phyloP scores from a whole-genome alignment of 2,329 filamentous ascomycete species.

The Alternaria rosae region DNA sequence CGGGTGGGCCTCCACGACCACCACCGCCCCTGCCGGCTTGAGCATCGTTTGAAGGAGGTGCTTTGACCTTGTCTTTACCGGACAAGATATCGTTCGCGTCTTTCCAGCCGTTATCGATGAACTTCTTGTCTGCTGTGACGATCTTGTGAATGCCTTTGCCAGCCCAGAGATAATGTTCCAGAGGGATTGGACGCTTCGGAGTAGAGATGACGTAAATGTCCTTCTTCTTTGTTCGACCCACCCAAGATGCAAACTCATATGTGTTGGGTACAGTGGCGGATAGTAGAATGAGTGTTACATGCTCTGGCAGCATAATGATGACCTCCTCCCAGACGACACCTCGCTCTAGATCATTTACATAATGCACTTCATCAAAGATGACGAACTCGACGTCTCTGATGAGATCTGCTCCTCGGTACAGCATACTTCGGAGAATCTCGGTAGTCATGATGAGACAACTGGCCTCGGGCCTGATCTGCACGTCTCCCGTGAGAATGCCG shows the following conservation, averaged over 20 bases:
- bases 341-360: conserved; percentile 94
- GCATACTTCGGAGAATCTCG: conserved; percentile 96
- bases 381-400: conserved; percentile 98
- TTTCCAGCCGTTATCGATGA: conserved; percentile 93
- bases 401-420: conserved; percentile 93
- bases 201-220: conserved; percentile 99
- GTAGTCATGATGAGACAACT: conserved; percentile 99
- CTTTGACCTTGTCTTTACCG: conserved; percentile 79
- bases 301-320: conserved; percentile 98
- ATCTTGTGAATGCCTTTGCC: conserved; percentile 93
- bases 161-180: conserved; percentile 97
- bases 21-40: conserved; percentile 62
- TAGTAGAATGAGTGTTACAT: conserved; percentile 92
- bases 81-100: conserved; percentile 84
- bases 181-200: conserved; percentile 88
- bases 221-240: conserved; percentile 96
- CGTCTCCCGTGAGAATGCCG: conserved; percentile 94
- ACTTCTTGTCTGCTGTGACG: conserved; percentile 89
- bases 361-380: conserved; percentile 98
- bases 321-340: conserved; percentile 99
- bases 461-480: conserved; percentile 96
- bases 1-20: conserved; percentile 51
- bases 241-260: conserved; percentile 97
- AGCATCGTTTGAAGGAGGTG: conserved; percentile 58
- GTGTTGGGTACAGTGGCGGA: conserved; percentile 98